phyloP scores from a whole-genome alignment of 2,329 filamentous ascomycete genomes.

The Arthrinium phaeospermum region DNA sequence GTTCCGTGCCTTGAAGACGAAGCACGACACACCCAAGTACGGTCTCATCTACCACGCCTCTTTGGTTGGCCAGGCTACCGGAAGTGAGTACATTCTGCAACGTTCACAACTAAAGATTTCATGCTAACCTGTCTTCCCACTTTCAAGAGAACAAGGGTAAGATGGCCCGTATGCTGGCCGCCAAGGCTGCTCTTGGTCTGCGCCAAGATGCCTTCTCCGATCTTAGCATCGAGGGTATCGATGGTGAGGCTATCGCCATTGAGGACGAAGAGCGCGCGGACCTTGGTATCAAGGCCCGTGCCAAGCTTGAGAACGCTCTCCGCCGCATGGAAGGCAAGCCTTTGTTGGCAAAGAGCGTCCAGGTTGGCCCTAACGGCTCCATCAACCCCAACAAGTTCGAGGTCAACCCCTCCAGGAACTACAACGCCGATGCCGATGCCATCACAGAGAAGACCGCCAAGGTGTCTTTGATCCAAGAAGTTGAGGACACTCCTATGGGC shows the following conservation, averaged over 20 bases:
- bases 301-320: slow-evolving; percentile 77
- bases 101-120: neutral
- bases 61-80: slow-evolving; percentile 93
- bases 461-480: slow-evolving; percentile 46
- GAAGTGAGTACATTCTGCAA: slow-evolving; percentile 49
- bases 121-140: neutral
- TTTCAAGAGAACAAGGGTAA: slow-evolving; percentile 92
- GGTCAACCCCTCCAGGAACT: slow-evolving; percentile 90
- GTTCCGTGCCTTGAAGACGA: slow-evolving; percentile 97
- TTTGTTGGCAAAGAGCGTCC: slow-evolving; percentile 74
- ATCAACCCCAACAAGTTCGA: slow-evolving; percentile 77
- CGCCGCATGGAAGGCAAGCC: slow-evolving; percentile 89
- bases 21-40: slow-evolving; percentile 98
- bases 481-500: slow-evolving; percentile 48
- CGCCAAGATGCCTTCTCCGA: slow-evolving; percentile 90
- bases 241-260: slow-evolving; percentile 56
- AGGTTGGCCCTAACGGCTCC: slow-evolving; percentile 74
- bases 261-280: slow-evolving; percentile 90
- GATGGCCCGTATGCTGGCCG: slow-evolving; percentile 93
- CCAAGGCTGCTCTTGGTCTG: slow-evolving; percentile 90
- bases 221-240: slow-evolving; percentile 70
- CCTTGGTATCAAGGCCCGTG: slow-evolving; percentile 74
- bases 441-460: slow-evolving; percentile 57
- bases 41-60: slow-evolving; percentile 93
- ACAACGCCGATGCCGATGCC: slow-evolving; percentile 93